Base-by-base conservation (phyloP, 2,329 filamentous ascomycete genomes). In the Ascochyta clinopodiicola region DNA sequence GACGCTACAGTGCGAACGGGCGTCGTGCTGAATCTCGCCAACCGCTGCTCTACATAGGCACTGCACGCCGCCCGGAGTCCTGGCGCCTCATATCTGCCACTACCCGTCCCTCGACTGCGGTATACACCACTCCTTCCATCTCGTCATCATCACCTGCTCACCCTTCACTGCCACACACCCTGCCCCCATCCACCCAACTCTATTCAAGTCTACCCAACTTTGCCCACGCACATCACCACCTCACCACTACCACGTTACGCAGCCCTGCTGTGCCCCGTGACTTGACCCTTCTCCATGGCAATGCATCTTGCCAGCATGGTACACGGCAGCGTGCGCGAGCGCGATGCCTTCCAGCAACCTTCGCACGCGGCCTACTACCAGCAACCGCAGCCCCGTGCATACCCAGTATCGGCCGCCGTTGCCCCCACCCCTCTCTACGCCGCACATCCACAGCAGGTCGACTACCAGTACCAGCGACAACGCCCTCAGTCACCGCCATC, bases 401-500 rank as follows among this genome's bases (percentile, higher is more conserved):
- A 75, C 57, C 55, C 66, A 35, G 58, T 61, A 38, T 62, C 65
- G 31, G 61, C 52, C 38, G 55, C 48, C 24, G 56, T 67, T 35
- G 52, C 36, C 24, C 46, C 46, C 32, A 51, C 46, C 29, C 17
- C 17, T 17, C 56, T 66, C 51, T 59, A 61, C 25, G 51, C 67
- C 29, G 57, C 62, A 54, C 63, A 62, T 17, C 59, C 51, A 29
- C 63, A 71, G 43, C 53, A 61, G 19, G 60, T 56, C 48, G 69
- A 73, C 17, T 71, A 72, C 49, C 67, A 67, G 29, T 70, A 72
- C 56, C 69, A 67, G 36, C 56, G 56, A 47, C 67, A 66, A 60
- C 69, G 68, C 25, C 85, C 85, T 44, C 85, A 87, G 69, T 84
- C 87, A 46, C 89, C 88, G 50, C 89, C 89, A 29, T 92, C 89